Evolutionary conservation across 208 protist species (phyloP).

Genomic region (Leishmania braziliensis): DNA sequence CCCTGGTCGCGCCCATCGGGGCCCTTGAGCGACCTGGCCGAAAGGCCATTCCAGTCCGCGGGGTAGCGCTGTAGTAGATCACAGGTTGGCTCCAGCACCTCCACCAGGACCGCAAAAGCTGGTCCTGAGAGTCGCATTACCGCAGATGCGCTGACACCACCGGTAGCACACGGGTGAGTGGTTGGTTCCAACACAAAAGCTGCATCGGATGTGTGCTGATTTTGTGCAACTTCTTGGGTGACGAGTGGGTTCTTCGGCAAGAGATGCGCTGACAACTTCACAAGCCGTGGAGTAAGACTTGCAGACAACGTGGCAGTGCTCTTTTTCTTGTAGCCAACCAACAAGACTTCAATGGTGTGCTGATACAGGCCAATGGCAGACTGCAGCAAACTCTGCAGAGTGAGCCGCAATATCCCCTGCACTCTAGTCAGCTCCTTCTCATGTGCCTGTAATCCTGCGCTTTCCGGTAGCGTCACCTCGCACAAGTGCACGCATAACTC

Average conservation of each 20-base stretch:
- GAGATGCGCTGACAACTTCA: neutral
- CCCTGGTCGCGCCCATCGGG: neutral
- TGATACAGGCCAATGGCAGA: neutral
- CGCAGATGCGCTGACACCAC: neutral
- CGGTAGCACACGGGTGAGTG: neutral
- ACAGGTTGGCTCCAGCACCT: constrained; percentile 48
- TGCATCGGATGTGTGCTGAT: neutral
- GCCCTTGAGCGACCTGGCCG: neutral
- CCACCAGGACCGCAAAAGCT: constrained; percentile 26
- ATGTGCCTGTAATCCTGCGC: neutral
- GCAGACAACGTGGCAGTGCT: neutral
- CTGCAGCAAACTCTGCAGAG: constrained; percentile 2
- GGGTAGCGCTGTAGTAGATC: constrained; percentile 38
- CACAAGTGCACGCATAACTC: constrained; percentile 22
- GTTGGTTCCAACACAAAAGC: neutral
- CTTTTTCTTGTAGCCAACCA: constrained; percentile 10
- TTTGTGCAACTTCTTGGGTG: neutral
- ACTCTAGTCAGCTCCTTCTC: neutral
- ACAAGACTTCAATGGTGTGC: neutral
- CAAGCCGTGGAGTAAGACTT: neutral
- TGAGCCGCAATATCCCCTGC: neutral
- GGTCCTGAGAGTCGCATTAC: constrained; percentile 18
- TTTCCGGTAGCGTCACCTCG: constrained; percentile 6
- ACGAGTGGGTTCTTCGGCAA: neutral
- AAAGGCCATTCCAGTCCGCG: neutral